Evolutionary conservation across 306 rosid genomes (phyloP), one percentile per base, ranked within the genome.

Genomic region (Citrullus amarus): DNA sequence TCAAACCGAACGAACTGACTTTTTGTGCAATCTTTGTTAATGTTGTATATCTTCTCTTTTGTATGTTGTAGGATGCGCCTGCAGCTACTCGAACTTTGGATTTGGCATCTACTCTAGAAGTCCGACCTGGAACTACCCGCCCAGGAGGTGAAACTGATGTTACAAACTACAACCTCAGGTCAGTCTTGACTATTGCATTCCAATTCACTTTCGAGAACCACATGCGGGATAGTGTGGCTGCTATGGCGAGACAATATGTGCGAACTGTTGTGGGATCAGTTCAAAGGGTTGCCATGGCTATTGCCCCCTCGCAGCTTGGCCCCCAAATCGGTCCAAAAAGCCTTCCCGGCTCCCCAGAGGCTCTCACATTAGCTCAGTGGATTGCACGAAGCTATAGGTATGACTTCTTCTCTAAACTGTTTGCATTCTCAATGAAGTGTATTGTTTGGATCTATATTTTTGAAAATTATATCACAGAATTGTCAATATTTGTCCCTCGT

Each of bases 251-350:
- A 61, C 99, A 95, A 80, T 95, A 91, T 28, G 97, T 95, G 78
- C 97, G 99, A 2, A 85, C 93, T 59, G 93, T 95, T 71, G 97
- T 95, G 41, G 96, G 90, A 75, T 92, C 99, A 6, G 99, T 95
- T 68, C 99, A 95, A 79, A 88, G 99, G 80, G 99, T 95, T 79
- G 96, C 99, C 80, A 95, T 90, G 99, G 99, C 97, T 16, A 95
- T 95, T 30, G 88, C 99, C 67, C 99, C 99, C 14, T 91, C 96
- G 17, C 84, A 81, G 14, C 89, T 90, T 44, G 79, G 86, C 84
- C 76, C 93, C 17, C 96, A 88, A 9, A 57, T 86, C 5, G 93
- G 86, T 22, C 86, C 97, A 15, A 95, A 95, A 79, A 50, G 92
- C 25, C 97, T 86, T 70, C 96, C 97, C 8, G 90, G 91, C 51